Conservation (phyloP, 345 rosid genomes). For the Citrus unshiu region DNA sequence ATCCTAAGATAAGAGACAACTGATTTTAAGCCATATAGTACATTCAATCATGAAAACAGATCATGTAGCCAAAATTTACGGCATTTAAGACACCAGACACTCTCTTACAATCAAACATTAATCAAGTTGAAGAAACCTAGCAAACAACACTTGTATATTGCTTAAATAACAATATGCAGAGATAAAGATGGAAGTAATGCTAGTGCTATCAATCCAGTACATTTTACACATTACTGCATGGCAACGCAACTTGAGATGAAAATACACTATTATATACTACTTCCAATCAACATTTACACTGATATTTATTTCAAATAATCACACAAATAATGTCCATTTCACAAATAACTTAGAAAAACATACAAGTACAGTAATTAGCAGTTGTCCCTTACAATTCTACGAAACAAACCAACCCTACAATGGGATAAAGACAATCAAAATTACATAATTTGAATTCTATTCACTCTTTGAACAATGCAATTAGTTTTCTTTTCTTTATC, state of each 20-base stretch:
- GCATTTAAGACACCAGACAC: not conserved
- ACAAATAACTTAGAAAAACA: not conserved
- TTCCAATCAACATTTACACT: not conserved
- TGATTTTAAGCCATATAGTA: not conserved
- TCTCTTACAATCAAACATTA: not conserved
- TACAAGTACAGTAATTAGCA: not conserved
- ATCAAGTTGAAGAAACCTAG: not conserved
- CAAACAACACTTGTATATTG: not conserved
- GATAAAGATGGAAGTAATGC: not conserved
- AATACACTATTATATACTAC: not conserved
- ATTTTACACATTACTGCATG: not conserved
- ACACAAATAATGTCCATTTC: not conserved
- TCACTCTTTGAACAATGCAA: not conserved
- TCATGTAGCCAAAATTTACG: not conserved
- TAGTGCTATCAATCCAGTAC: not conserved
- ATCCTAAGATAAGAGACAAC: not conserved
- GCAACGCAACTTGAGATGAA: not conserved
- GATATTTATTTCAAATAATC: not conserved
- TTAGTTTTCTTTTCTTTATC: not conserved
- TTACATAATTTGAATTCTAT: not conserved
- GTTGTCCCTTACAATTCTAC: not conserved
- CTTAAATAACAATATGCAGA: no score
- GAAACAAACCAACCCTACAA: not conserved
- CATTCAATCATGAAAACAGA: not conserved
- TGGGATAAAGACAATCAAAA: not conserved